Evolutionary conservation across 257 asterid species (phyloP), one percentile per base, ranked within the genome.

Genomic region (Ophiorrhiza pumila): DNA sequence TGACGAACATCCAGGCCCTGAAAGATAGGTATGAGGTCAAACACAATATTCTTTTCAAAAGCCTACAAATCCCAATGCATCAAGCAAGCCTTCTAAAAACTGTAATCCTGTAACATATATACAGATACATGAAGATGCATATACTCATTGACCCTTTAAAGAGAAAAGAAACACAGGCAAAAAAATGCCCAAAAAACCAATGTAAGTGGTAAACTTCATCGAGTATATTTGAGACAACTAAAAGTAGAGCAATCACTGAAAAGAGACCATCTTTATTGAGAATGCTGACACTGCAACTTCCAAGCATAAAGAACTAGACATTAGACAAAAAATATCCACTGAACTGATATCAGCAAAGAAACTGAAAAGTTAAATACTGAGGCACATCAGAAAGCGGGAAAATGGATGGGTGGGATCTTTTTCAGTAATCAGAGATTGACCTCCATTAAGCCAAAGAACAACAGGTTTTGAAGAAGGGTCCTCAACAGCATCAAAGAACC

Each of bases 371-470:
- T 41, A 67, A 46, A 72, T 39, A 45, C 34, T 31, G 58, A 46
- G 47, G 39, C 34, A 5, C 3, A 56, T 56, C 18, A 56, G 57
- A 25, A 11, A 56, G n/a, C n/a, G n/a, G n/a, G n/a, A n/a, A n/a
- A n/a, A n/a, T n/a, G n/a, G n/a, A n/a, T n/a, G n/a, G n/a, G n/a
- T n/a, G n/a, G n/a, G n/a, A n/a, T n/a, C n/a, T n/a, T n/a, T 13
- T 12, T 60, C 66, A 32, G 66, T 32, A 32, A 60, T 5, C 39
- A 37, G 47, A 39, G 45, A 62, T 68, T 2, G 66, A 93, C 98
- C 97, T 91, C 98, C 98, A 86, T 91, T 93, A 52, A 89, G 96
- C 98, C 98, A 93, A 69, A 93, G 97, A 82, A 93, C 82, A 73
- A 93, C 75, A 76, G 98, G 96, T 74, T 93, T 91, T 41, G 96